Evolutionary conservation across 805 yeast species (phyloP).

Genomic region (Schwanniomyces polymorphus): DNA sequence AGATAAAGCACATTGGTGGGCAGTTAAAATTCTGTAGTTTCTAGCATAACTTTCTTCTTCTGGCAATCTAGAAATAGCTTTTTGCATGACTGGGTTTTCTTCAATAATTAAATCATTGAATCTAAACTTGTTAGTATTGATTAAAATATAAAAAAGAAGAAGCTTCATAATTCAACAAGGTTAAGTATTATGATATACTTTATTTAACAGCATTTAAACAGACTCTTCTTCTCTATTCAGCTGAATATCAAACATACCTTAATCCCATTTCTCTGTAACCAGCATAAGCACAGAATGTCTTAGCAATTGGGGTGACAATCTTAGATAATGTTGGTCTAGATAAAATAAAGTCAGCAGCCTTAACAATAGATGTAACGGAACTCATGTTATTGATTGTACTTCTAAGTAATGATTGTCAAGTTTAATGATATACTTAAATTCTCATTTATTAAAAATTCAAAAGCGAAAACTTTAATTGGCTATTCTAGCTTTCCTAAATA

Average conservation of each 20-base stretch:
- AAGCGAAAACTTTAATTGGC: slow-evolving; percentile 22
- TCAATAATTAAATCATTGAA: slow-evolving; percentile 86
- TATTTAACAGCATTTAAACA: background rate
- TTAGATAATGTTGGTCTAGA: slow-evolving; percentile 77
- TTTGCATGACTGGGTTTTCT: slow-evolving; percentile 84
- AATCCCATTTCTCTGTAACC: slow-evolving; percentile 97
- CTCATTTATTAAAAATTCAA: background rate
- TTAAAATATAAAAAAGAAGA: background rate
- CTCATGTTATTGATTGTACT: slow-evolving; percentile 39
- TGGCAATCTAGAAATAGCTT: slow-evolving; percentile 86
- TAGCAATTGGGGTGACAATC: slow-evolving; percentile 77
- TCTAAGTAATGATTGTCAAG: background rate
- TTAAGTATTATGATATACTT: too few relatives aligned
- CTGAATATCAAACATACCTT: slow-evolving; percentile 35
- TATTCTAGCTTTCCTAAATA: slow-evolving; percentile 21
- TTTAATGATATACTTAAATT: background rate
- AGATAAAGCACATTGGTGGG: slow-evolving; percentile 82
- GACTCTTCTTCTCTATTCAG: background rate
- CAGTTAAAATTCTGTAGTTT: slow-evolving; percentile 87
- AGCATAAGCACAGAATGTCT: slow-evolving; percentile 66
- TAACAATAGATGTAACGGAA: slow-evolving; percentile 68
- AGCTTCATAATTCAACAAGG: background rate
- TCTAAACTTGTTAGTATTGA: slow-evolving; percentile 32
- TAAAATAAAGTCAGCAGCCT: slow-evolving; percentile 74
- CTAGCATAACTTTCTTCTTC: slow-evolving; percentile 83